Conservation (phyloP, 352 stramenopile species). For the Pythium sukuiense region DNA sequence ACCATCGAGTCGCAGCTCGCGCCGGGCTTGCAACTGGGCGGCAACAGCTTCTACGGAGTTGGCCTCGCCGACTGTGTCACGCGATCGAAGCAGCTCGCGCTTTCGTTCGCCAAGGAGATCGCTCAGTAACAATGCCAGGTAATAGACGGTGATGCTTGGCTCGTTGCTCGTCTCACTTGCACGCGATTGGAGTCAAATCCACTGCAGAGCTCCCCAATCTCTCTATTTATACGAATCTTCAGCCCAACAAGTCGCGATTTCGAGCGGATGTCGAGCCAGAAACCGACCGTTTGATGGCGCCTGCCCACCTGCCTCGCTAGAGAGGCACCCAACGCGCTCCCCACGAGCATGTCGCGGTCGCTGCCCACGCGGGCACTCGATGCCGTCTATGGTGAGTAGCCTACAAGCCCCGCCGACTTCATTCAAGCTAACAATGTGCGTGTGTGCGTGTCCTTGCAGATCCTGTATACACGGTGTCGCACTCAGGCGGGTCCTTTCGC, state of each 20-base stretch:
- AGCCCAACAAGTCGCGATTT: background rate
- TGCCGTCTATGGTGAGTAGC: conserved; percentile 65
- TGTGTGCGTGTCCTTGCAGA: conserved; percentile 40
- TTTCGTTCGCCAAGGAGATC: conserved; percentile 55
- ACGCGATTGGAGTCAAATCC: background rate
- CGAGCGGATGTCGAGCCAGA: background rate
- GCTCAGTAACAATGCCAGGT: background rate
- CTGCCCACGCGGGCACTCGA: conserved; percentile 69
- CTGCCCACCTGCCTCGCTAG: background rate
- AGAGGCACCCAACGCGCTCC: background rate
- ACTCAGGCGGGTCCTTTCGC: conserved; percentile 57
- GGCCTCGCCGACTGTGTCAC: conserved; percentile 83
- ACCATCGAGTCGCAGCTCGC: conserved; percentile 59
- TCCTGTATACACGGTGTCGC: conserved; percentile 74
- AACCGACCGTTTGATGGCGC: conserved; percentile 1
- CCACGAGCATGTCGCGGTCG: conserved; percentile 49
- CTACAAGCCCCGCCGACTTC: background rate
- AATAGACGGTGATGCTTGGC: background rate
- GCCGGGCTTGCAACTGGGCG: conserved; percentile 54
- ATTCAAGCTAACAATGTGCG: background rate
- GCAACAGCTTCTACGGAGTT: conserved; percentile 89
- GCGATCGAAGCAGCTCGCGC: conserved; percentile 75
- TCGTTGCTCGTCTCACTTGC: background rate
- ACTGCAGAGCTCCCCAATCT: background rate
- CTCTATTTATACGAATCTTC: background rate